Base-by-base conservation (phyloP, 2,329 filamentous ascomycete genomes). In the Lasiodiplodia hormozganensis region DNA sequence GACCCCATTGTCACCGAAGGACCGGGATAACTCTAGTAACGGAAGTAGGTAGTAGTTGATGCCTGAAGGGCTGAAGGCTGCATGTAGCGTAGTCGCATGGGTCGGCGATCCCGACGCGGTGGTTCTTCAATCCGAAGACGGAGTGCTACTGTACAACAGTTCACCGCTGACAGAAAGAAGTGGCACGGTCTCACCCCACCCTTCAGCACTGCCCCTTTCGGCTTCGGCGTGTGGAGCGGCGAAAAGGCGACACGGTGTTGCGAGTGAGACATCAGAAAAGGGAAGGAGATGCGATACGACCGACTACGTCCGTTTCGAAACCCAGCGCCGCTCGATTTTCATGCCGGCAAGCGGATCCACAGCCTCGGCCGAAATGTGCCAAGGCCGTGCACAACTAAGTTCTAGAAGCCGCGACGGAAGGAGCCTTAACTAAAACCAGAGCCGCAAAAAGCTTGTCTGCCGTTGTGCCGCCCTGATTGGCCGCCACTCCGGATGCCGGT, bases 251-350 rank as follows among this genome's bases (percentile, higher is more conserved):
- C 10, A n/a, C 8, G 43, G 51, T 28, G 51, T 14, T 28, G 23
- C 23, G 5, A n/a, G 14, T 12, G 31, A 6, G 10, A 12, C 4
- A 36, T 11, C 36, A 7, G n/a, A 43, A 28, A 34, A n/a, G 25
- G 57, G 57, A 47, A 62, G 31, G 23, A 25, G 57, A 21, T 34
- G 57, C 57, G 54, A 58, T 40, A 28, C 18, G 14, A 21, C 54
- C 54, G 57, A 2, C 8, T 38, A 62, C 47, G 57, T 60, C 34
- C 56, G 56, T 25, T 40, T 57, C 36, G 8, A 38, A 57, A 57
- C 54, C 21, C 25, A 21, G 12, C 18, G 10, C 16, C 36, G 57
- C 40, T 23, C 36, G 57, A n/a, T 10, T 6, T 4, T 10, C 18
- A 28, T 3, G 34, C n/a, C 21, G 28, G 57, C 14, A 2, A 11